Evolutionary conservation across 495 filamentous ascomycete species (phyloP).

Genomic region (Paragyromitra xinjiangensis): DNA sequence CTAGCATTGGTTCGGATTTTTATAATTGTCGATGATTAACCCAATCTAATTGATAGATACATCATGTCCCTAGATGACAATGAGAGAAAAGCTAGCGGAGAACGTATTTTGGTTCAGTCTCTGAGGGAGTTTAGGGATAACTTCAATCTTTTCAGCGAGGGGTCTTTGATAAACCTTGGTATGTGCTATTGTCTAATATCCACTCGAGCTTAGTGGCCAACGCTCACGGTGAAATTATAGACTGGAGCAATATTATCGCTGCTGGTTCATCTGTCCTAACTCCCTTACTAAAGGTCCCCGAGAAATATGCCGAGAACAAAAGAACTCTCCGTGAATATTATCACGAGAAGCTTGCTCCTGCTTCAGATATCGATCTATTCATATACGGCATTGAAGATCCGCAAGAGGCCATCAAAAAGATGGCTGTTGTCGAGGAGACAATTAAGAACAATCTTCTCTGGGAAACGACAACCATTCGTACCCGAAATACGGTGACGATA

Average conservation of each 20-base stretch:
- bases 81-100: conserved; percentile 67
- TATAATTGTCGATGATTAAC: conserved; percentile 3
- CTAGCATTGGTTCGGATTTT: neutral
- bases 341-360: conserved; percentile 78
- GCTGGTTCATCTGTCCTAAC: conserved; percentile 81
- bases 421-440: conserved; percentile 75
- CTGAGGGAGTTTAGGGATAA: conserved; percentile 77
- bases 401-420: conserved; percentile 77
- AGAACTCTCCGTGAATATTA: conserved; percentile 75
- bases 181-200: conserved; percentile 27
- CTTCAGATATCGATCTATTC: conserved; percentile 86
- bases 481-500: conserved; percentile 85
- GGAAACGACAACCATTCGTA: conserved; percentile 78
- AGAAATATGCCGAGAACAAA: conserved; percentile 70
- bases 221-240: conserved; percentile 25
- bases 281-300: conserved; percentile 74
- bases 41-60: conserved; percentile 60
- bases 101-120: conserved; percentile 70
- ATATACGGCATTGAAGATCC: conserved; percentile 78
- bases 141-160: conserved; percentile 81
- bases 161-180: conserved; percentile 60
- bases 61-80: conserved; percentile 72
- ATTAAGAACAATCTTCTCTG: conserved; percentile 77
- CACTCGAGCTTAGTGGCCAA: neutral
- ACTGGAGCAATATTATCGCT: conserved; percentile 78